Evolutionary conservation across 225 moss, liverwort and hornwort genomes (phyloP), one percentile per base, ranked within the genome.

Genomic region (Neckera pumila): DNA sequence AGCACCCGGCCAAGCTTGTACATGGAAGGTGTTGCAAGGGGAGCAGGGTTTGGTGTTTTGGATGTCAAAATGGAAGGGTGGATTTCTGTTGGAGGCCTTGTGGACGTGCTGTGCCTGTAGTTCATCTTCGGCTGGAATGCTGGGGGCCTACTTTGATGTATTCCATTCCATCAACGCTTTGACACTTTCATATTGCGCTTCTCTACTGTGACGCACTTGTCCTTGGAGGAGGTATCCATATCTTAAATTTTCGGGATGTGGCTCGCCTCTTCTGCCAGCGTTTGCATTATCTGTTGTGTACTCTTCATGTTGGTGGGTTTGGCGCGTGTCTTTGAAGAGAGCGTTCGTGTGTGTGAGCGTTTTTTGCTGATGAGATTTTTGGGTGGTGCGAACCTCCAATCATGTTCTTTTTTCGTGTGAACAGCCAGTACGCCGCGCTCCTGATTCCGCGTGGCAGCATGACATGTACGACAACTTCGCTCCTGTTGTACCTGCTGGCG

Each of bases 201-300:
- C 91, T 92, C 92, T 95, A 80, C 93, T 94, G 90, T 94, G 88
- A 93, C 93, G 92, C 92, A 89, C 94, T 95, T 94, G 96, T 98
- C 91, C 93, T 97, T 95, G 97, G 96, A 95, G 98, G 98, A 98
- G 98, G 98, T 96, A 98, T 98, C 96, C 96, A 96, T 95, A 95
- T 98, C 96, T 96, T 90, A 95, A 95, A 92, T 96, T 95, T 93
- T 94, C 92, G 92, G 97, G 98, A 98, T 98, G 97, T 97, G 98
- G 96, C 92, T 91, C 93, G 93, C 95, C 96, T 95, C 98, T 96
- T 96, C 96, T 96, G 93, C 93, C 89, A 92, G 94, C 92, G 91
- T 92, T 92, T 92, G 72, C 94, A 79, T 88, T 90, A 81, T 87
- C 81, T 90, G 89, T 92, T 94, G 91, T 89, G 92, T 92, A 89